Base-by-base conservation (phyloP, 805 yeast species). In the Spathaspora girioi region DNA sequence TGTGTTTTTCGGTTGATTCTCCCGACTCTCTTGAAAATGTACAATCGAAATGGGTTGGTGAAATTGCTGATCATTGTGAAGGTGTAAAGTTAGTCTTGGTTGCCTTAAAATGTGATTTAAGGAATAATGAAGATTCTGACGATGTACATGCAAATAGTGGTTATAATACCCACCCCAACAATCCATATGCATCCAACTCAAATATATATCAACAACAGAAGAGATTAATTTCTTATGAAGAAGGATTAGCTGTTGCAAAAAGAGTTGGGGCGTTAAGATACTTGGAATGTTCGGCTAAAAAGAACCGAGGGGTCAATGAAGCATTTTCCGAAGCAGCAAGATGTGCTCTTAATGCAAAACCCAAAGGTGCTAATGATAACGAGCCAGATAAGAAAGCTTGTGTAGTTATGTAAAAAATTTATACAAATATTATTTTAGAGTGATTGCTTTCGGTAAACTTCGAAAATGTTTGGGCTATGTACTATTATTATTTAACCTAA, bases 281-380 rank as follows among this genome's bases (percentile, higher is more conserved):
- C 68, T 78, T 94, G 64, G 99, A 94, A 70, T 94, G 99, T 72
- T 89, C 97, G 26, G 98, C 99, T 6, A 94, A 92, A 76, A 85
- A 87, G 67, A 93, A 92, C 69, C 82, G 96, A 64, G 99, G 99
- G 58, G 99, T 94, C n/a, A 94, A 96, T 64, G 99, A 94, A 73
- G 98, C 97, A 9, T 94, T 94, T 67, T 91, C 97, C 0, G 99
- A 94, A 71, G 99, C 98, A 43, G 97, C 98, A 7, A 84, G 99
- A 67, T 92, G 96, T 63, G 98, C 97, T 2, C 77, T 93, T 59
- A 86, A 88, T 55, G 96, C 96, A 12, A 89, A 83, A 64, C 88
- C 96, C 47, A 89, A 84, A 71, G 93, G 92, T 50, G 83, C 82
- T 47, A 72, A 73, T 55, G 79, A 77, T 50, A 78, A 76, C 49